These are phyloP conservation scores for Helianthus tuberosus DNA, from an alignment of 129 eudicot species.

Conservation along the genomic window DNA sequence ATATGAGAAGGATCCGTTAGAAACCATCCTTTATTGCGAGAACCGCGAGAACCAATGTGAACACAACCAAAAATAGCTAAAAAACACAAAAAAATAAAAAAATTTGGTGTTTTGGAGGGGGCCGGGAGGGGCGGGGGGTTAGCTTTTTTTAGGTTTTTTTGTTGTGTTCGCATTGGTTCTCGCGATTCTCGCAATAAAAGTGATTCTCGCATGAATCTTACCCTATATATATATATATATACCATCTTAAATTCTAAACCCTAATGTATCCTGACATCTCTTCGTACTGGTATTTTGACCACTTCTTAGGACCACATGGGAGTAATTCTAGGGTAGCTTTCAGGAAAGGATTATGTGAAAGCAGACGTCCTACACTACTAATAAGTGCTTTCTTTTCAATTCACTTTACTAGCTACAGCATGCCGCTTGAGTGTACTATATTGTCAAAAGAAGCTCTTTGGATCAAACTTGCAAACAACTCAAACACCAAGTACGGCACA, in stretches of 20 bases:
- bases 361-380: constrained; percentile 19
- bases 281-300: constrained; percentile 28
- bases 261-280: constrained; percentile 11
- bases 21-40: too few species aligned
- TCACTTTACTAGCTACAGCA: constrained; percentile 21
- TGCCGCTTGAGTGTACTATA: background rate
- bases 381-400: constrained; percentile 37
- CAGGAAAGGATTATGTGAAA: background rate
- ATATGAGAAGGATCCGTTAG: too few species aligned
- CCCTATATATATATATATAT: background rate
- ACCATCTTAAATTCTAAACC: background rate
- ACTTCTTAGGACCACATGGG: constrained; percentile 27
- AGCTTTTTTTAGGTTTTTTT: too few species aligned
- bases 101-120: too few species aligned
- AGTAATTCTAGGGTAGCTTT: constrained; percentile 26
- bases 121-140: too few species aligned
- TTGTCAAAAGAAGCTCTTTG: background rate
- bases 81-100: too few species aligned
- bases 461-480: background rate
- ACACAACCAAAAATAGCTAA: too few species aligned
- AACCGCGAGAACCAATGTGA: too few species aligned
- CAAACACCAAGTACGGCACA: background rate
- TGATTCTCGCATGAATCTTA: too few species aligned
- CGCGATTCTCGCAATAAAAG: too few species aligned
- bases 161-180: too few species aligned